phyloP scores from a whole-genome alignment of 2,329 filamentous ascomycete species.

The Fusarium euwallaceae region DNA sequence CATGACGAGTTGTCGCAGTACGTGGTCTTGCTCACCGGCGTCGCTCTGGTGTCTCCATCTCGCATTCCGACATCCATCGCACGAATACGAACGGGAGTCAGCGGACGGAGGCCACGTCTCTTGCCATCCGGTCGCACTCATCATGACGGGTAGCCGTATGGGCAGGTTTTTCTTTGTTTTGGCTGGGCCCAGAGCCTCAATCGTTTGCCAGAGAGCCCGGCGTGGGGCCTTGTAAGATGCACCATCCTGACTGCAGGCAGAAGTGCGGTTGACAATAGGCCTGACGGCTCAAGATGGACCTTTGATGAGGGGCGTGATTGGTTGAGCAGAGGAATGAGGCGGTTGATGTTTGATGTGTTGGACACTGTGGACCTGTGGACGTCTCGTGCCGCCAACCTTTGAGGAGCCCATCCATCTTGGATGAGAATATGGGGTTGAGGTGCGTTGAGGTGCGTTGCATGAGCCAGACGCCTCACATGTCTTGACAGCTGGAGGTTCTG shows the following conservation, averaged over 20 bases:
- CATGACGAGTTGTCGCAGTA: conserved; percentile 33
- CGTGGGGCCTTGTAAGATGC: background rate
- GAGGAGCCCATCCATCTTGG: conserved; percentile 7
- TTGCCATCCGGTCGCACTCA: conserved; percentile 10
- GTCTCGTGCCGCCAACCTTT: conserved; percentile 8
- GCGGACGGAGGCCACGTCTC: conserved; percentile 18
- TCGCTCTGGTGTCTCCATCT: conserved; percentile 26
- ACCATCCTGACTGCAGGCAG: conserved; percentile 8
- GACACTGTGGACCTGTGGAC: conserved; percentile 11
- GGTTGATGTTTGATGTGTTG: conserved; percentile 3
- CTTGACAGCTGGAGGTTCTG: background rate
- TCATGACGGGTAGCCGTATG: conserved; percentile 1
- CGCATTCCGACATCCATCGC: conserved; percentile 30
- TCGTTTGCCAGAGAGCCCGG: background rate
- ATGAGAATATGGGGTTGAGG: background rate
- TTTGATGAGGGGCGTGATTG: background rate
- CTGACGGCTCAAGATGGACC: background rate
- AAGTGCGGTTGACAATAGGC: conserved; percentile 4
- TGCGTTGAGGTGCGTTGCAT: background rate
- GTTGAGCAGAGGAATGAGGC: background rate
- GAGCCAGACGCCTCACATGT: background rate
- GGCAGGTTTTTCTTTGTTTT: background rate
- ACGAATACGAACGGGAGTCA: conserved; percentile 33
- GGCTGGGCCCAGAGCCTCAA: conserved; percentile 9
- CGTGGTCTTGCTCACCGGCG: conserved; percentile 16